Evolutionary conservation across 257 asterid genomes (phyloP).

Genomic region (Lycium barbarum): DNA sequence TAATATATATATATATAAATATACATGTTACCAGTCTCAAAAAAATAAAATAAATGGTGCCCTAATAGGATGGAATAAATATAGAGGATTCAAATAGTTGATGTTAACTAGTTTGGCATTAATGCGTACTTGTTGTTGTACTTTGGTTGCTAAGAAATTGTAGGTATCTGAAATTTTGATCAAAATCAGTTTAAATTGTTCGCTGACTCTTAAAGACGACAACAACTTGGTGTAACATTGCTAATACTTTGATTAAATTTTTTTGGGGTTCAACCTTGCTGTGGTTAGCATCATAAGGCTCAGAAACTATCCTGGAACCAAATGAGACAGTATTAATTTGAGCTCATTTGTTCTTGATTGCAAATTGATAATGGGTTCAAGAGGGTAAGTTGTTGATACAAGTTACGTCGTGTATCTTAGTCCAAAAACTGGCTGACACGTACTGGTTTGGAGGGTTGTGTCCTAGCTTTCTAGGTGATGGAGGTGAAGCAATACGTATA

Average conservation of each 20-base stretch:
- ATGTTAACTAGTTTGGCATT: background rate
- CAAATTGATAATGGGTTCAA: background rate
- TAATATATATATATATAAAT: too few species aligned
- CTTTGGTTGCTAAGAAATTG: background rate
- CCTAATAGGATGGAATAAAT: background rate
- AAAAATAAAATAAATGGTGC: too few species aligned
- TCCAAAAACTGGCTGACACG: background rate
- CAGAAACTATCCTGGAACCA: background rate
- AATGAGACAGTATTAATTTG: background rate
- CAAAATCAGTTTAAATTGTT: background rate
- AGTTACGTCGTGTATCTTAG: background rate
- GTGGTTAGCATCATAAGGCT: background rate
- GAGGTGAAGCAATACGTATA: background rate
- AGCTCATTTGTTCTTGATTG: background rate
- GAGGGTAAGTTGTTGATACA: conserved; percentile 3
- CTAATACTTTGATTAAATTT: background rate
- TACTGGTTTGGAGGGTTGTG: background rate
- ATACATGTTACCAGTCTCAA: too few species aligned
- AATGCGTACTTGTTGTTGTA: background rate
- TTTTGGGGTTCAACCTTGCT: background rate
- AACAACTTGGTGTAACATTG: background rate
- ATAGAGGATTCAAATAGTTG: background rate
- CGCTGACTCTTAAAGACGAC: background rate
- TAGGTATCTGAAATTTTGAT: background rate
- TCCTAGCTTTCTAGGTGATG: background rate